phyloP scores from a whole-genome alignment of 768 basidiomycete genomes.

The Amanita molliuscula region DNA sequence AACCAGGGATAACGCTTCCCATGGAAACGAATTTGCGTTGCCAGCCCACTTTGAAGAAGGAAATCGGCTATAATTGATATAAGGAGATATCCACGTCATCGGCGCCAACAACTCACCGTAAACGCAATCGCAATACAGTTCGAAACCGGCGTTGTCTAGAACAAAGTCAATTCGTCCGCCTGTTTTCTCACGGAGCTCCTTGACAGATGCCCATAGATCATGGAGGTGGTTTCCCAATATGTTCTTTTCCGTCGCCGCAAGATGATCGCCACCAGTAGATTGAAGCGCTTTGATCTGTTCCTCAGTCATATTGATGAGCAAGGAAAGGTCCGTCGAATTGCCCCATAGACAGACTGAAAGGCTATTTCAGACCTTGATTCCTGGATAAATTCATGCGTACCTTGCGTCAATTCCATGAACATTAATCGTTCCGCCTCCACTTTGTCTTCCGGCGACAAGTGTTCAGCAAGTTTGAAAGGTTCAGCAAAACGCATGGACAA shows the following conservation, averaged over 20 bases:
- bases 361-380: conserved; percentile 1
- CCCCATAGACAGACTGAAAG: conserved; percentile 85
- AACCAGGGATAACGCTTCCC: conserved; percentile 96
- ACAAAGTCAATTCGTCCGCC: conserved; percentile 74
- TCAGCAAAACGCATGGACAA: conserved; percentile 86
- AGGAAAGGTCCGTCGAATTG: conserved; percentile 90
- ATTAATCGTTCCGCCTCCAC: conserved; percentile 70
- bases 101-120: conserved; percentile 42
- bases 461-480: conserved; percentile 57
- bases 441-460: conserved; percentile 41
- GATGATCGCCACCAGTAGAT: conserved; percentile 90
- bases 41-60: conserved; percentile 82
- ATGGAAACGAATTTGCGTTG: conserved; percentile 82
- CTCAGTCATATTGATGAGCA: conserved; percentile 96
- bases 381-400: conserved; percentile 14
- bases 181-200: conserved; percentile 56
- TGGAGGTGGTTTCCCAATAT: conserved; percentile 81
- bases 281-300: conserved; percentile 96
- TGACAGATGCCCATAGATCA: conserved; percentile 65
- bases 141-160: conserved; percentile 84
- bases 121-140: conserved; percentile 80
- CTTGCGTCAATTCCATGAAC: conserved; percentile 91
- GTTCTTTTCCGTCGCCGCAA: conserved; percentile 94
- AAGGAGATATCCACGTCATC: not conserved
- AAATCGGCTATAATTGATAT: conserved; percentile 62